Base-by-base conservation (phyloP, 306 rosid species). In the Cyamopsis tetragonoloba region DNA sequence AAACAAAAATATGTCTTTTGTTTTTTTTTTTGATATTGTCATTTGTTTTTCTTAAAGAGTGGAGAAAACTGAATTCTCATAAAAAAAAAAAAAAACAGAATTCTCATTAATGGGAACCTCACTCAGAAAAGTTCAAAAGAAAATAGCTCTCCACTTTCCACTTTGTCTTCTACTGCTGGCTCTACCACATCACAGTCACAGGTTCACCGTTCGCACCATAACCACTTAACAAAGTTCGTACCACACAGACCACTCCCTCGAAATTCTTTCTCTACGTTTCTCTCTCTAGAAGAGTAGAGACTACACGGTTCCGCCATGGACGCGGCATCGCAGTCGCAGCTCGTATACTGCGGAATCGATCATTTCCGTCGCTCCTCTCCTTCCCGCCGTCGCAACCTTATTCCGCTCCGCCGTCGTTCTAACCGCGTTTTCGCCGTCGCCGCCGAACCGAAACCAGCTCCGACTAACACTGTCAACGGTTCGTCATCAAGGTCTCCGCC, bases 321-420 rank as follows among this genome's bases (percentile, higher is more conserved):
- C 47, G 88, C 96, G 24, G 79, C 86, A 34, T 75, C 97, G 10
- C 91, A 84, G 75, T 75, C 97, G 10, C 91, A 84, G 75, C 87
- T 87, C 48, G 80, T 75, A 68, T 80, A 73, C 77, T 77, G 81
- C 61, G 81, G 95, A 74, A 74, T 88, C 76, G 87, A 86, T 32
- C 75, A 85, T 6, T 79, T 81, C 31, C 80, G 71, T 49, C 79
- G 73, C 26, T 32, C 60, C 31, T 57, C 79, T 51, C 79, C 74
- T 22, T 41, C 76, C n/a, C 76, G 55, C 60, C 75, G 32, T 15
- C 41, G 54, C 6, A 63, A 62, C 44, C 27, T 71, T 64, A 32
- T 68, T 48, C 77, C 68, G 20, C 13, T 79, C 61, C 91, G 85
- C 47, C 85, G 56, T 19, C 92, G 87, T 34, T n/a, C 70, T 7